These are phyloP conservation scores for Fraxinus velutina DNA, from an alignment of 305 asterid genomes.

Conservation along the genomic window DNA sequence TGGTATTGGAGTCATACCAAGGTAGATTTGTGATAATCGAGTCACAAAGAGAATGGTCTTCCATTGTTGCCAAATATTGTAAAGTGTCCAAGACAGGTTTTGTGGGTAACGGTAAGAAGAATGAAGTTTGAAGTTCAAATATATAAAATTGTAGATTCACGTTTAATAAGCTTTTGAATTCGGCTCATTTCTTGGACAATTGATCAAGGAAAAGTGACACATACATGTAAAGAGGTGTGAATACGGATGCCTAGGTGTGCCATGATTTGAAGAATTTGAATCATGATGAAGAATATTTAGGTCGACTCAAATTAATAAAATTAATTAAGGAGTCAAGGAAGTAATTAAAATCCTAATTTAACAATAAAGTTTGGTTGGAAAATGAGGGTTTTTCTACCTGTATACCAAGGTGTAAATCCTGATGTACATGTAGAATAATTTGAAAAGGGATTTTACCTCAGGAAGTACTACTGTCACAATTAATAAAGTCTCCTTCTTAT, in stretches of 20 bases:
- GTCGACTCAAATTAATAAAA: not conserved
- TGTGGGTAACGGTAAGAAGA: not conserved
- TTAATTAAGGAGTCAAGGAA: not conserved
- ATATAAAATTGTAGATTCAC: not conserved
- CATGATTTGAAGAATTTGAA: not conserved
- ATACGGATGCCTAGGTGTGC: not conserved
- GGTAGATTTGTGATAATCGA: not conserved
- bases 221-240: not conserved
- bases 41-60: not conserved
- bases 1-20: not conserved
- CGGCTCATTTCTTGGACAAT: too few species aligned
- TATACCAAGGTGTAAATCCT: too few species aligned
- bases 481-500: too few species aligned
- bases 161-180: too few species aligned
- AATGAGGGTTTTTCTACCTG: too few species aligned
- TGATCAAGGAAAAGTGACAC: not conserved
- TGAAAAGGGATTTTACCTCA: too few species aligned
- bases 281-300: too few species aligned
- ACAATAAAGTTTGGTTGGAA: not conserved
- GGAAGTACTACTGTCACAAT: not conserved
- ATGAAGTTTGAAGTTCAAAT: not conserved
- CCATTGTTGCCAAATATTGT: not conserved
- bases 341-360: not conserved
- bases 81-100: not conserved
- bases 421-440: too few species aligned